Evolutionary conservation across 441 rosid species (phyloP).

Genomic region (Gossypium davidsonii): DNA sequence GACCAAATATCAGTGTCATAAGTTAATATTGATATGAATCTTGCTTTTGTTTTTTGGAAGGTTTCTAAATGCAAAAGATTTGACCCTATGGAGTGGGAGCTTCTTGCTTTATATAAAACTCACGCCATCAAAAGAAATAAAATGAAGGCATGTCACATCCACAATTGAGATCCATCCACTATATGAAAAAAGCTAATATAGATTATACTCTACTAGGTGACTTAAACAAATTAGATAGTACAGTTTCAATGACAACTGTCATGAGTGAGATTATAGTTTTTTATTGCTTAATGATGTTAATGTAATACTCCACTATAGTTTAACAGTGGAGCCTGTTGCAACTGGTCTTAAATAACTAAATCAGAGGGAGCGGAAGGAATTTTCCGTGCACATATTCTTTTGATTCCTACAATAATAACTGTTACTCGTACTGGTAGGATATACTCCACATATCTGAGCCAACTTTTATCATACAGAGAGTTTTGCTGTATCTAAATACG

Average conservation of each 20-base stretch:
- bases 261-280: neutral
- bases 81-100: neutral
- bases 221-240: neutral
- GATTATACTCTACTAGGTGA: neutral
- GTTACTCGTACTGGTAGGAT: too few relatives aligned
- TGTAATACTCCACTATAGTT: neutral
- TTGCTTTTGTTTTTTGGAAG: neutral
- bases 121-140: neutral
- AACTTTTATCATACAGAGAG: too few relatives aligned
- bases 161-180: neutral
- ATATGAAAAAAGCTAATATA: neutral
- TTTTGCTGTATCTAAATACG: too few relatives aligned
- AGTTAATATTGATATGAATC: slow-evolving; percentile 10
- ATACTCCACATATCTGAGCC: too few relatives aligned
- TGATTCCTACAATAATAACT: too few relatives aligned
- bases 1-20: slow-evolving; percentile 2
- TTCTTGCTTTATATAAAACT: too few relatives aligned
- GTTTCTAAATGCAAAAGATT: neutral
- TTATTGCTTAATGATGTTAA: neutral
- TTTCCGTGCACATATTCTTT: too few relatives aligned
- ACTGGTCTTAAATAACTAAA: neutral
- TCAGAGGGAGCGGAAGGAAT: too few relatives aligned
- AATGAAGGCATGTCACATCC: too few relatives aligned
- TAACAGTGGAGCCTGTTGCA: neutral
- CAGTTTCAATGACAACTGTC: neutral